Percentiles rank a stretch among this genome's conserved stretches.
phyloP scores from a whole-genome alignment of 805 yeast species.

The Saccharomyces kudriavzevii region DNA sequence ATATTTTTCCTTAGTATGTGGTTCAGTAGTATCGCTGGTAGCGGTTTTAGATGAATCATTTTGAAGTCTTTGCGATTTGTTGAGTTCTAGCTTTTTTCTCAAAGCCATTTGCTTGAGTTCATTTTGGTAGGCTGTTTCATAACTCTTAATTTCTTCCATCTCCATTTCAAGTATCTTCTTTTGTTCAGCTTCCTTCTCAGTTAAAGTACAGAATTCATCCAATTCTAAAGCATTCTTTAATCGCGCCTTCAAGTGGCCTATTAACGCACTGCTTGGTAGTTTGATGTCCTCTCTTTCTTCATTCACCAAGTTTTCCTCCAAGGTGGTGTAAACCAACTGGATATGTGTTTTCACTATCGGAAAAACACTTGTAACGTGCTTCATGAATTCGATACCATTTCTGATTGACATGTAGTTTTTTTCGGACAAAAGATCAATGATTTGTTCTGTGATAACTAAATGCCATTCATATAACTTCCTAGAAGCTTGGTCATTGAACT shows the following conservation, averaged over 20 bases:
- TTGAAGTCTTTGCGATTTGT: constrained; percentile 9
- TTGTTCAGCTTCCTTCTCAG: constrained; percentile 13
- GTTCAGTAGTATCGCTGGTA: not conserved
- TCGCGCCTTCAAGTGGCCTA: constrained; percentile 56
- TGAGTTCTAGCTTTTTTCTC: constrained; percentile 17
- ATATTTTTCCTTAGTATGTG: not conserved
- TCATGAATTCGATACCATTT: constrained; percentile 71
- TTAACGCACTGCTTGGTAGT: constrained; percentile 63
- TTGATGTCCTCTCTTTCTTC: constrained; percentile 77
- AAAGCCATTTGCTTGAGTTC: constrained; percentile 21
- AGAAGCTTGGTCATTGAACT: constrained; percentile 26
- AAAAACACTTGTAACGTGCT: constrained; percentile 51
- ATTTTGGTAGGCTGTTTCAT: constrained; percentile 13
- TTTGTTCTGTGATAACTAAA: constrained; percentile 33
- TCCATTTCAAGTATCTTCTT: constrained; percentile 9
- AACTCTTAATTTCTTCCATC: constrained; percentile 14
- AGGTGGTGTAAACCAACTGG: constrained; percentile 37
- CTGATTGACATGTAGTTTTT: constrained; percentile 69
- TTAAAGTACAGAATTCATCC: constrained; percentile 49
- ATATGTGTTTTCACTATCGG: constrained; percentile 67
- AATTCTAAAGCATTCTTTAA: constrained; percentile 41
- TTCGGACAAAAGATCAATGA: constrained; percentile 16
- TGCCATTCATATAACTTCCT: constrained; percentile 48
- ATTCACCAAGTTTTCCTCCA: constrained; percentile 39
- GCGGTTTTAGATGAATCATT: not conserved